Conservation (phyloP, 768 basidiomycete genomes). For the Nidularia pulvinata region DNA sequence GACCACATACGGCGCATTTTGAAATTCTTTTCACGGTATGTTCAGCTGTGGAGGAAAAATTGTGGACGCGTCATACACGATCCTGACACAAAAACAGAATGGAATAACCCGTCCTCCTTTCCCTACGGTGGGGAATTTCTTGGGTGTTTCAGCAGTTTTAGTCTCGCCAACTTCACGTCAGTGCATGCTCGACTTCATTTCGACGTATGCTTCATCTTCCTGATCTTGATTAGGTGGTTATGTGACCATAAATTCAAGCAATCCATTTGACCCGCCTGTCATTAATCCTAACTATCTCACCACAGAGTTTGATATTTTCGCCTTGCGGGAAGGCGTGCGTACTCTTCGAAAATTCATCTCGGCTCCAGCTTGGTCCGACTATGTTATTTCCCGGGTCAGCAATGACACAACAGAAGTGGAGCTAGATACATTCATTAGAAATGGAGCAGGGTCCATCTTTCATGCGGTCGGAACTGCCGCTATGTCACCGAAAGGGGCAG, state of each 20-base stretch:
- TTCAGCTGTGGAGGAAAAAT: not conserved
- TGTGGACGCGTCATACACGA: not conserved
- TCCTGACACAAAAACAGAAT: not conserved
- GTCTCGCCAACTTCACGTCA: constrained; percentile 14
- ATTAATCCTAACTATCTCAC: constrained; percentile 26
- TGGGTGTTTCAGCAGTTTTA: constrained; percentile 8
- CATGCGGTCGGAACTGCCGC: constrained; percentile 23
- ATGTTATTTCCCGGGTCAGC: not conserved
- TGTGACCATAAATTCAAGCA: not conserved
- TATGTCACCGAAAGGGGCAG: constrained; percentile 14
- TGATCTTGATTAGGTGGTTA: constrained; percentile 2
- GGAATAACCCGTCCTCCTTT: not conserved
- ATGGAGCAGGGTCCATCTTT: constrained; percentile 10
- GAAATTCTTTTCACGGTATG: constrained; percentile 29
- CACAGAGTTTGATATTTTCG: constrained; percentile 7
- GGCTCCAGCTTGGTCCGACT: constrained; percentile 3
- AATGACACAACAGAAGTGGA: constrained; percentile 22
- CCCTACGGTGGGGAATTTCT: constrained; percentile 9
- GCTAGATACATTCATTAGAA: constrained; percentile 21
- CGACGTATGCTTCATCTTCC: not conserved
- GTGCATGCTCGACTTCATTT: not conserved
- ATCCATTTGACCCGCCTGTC: constrained; percentile 6
- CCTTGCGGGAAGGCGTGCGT: constrained; percentile 6
- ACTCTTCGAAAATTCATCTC: constrained; percentile 2
- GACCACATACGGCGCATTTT: constrained; percentile 7